phyloP scores from a whole-genome alignment of 2,329 filamentous ascomycete genomes.

The Sporothrix mexicana region DNA sequence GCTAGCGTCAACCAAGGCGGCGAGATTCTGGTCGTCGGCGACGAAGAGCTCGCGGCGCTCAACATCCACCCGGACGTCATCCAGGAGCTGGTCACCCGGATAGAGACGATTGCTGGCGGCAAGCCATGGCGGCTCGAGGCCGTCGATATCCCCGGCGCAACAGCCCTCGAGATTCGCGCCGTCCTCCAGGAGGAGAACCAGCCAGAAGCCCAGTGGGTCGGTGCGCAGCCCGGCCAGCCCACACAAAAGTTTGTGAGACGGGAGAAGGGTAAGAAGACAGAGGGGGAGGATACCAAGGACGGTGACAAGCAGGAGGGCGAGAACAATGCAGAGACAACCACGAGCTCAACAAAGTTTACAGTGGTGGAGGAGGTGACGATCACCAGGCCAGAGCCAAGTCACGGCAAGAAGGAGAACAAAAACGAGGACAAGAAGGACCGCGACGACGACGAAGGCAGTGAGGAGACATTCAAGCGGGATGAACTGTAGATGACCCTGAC shows the following conservation, averaged over 20 bases:
- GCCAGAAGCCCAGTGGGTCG: too few species aligned
- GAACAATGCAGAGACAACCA: conserved; percentile 41
- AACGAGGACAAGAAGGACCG: conserved; percentile 24
- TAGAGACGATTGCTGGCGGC: conserved; percentile 72
- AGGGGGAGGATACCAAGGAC: background rate
- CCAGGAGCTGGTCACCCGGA: conserved; percentile 69
- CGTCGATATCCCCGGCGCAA: conserved; percentile 67
- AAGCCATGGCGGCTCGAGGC: conserved; percentile 82
- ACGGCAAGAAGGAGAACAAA: background rate
- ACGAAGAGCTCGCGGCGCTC: conserved; percentile 69
- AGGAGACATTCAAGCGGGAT: conserved; percentile 56
- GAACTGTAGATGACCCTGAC: conserved; percentile 50
- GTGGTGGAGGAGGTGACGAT: too few species aligned
- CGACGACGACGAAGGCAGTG: conserved; percentile 50
- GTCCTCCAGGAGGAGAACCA: conserved; percentile 59
- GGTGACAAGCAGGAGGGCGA: conserved; percentile 33
- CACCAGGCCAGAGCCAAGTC: too few species aligned
- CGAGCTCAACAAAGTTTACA: too few species aligned
- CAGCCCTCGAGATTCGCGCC: conserved; percentile 69
- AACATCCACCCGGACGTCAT: conserved; percentile 71
- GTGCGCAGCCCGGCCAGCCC: too few species aligned
- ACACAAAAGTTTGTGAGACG: conserved; percentile 36
- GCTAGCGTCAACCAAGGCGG: conserved; percentile 64
- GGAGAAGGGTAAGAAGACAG: conserved; percentile 37
- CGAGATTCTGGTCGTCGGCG: conserved; percentile 59